Conservation (phyloP, 2,329 filamentous ascomycete species). For the Colletotrichum higginsianum region DNA sequence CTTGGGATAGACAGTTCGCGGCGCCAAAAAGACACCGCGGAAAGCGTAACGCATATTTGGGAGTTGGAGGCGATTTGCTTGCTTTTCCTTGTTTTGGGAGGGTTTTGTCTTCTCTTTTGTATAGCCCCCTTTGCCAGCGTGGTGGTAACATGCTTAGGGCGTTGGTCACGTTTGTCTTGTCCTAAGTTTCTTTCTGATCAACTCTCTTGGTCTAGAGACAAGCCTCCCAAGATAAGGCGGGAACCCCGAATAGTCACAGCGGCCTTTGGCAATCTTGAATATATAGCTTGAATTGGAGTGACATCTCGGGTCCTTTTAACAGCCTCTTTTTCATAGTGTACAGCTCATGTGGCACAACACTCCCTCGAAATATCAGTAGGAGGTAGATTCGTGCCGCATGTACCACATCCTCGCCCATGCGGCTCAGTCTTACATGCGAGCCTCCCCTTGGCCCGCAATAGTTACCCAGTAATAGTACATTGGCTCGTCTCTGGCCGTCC, state of each 20-base stretch:
- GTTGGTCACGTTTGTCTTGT: conserved; percentile 3
- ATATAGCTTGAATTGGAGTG: conserved; percentile 20
- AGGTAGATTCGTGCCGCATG: too few species aligned
- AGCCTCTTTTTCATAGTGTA: conserved; percentile 22
- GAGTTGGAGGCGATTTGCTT: conserved; percentile 22
- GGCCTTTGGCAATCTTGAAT: not conserved
- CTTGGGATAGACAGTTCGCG: conserved; percentile 24
- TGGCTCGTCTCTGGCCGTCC: not conserved
- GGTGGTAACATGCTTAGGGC: conserved; percentile 29
- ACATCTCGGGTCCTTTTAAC: conserved; percentile 15
- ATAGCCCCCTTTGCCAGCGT: conserved; percentile 22
- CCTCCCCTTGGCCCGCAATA: not conserved
- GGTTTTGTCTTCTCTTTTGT: not conserved
- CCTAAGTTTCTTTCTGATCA: not conserved
- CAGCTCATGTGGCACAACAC: conserved; percentile 2
- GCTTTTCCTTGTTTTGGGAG: not conserved
- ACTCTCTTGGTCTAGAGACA: not conserved
- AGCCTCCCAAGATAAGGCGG: not conserved
- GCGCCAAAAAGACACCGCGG: conserved; percentile 4
- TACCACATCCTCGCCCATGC: not conserved
- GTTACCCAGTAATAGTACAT: conserved; percentile 5
- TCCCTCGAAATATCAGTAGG: not conserved
- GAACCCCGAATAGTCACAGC: not conserved
- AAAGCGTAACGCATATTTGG: conserved; percentile 23
- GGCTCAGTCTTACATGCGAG: conserved; percentile 1